Evolutionary conservation across 2,329 filamentous ascomycete species (phyloP).

Genomic region (Karstenula rhodostoma): DNA sequence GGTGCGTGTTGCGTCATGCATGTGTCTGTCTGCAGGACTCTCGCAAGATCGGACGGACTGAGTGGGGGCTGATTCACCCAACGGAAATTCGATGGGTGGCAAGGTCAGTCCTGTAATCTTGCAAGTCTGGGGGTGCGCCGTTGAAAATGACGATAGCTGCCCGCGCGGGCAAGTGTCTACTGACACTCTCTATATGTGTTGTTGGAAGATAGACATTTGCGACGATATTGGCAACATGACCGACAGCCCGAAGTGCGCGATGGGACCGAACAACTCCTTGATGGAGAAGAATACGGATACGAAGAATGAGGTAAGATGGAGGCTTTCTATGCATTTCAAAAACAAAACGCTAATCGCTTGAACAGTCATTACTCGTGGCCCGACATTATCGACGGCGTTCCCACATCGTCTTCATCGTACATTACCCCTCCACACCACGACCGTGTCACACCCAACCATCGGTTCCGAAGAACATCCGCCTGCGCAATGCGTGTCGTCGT

Average conservation of each 20-base stretch:
- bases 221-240: not conserved
- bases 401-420: constrained; percentile 1
- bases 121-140: not conserved
- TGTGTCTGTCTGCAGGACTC: constrained; percentile 5
- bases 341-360: constrained; percentile 8
- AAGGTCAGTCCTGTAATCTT: constrained; percentile 11
- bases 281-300: not conserved
- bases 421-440: constrained; percentile 16
- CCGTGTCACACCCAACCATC: constrained; percentile 23
- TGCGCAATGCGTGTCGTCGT: not conserved
- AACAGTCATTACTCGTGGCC: constrained; percentile 13
- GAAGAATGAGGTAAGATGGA: constrained; percentile 2
- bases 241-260: not conserved
- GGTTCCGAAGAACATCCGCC: constrained; percentile 18
- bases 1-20: constrained; percentile 5
- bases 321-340: not conserved
- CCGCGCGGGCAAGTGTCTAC: not conserved
- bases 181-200: not conserved
- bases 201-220: not conserved
- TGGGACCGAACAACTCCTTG: not conserved
- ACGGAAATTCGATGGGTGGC: constrained; percentile 12
- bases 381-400: constrained; percentile 10
- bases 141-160: constrained; percentile 1
- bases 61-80: constrained; percentile 6
- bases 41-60: not conserved